Percentiles rank a stretch among this genome's conserved stretches.
phyloP scores from a whole-genome alignment of 345 rosid species.

The Mangifera indica region DNA sequence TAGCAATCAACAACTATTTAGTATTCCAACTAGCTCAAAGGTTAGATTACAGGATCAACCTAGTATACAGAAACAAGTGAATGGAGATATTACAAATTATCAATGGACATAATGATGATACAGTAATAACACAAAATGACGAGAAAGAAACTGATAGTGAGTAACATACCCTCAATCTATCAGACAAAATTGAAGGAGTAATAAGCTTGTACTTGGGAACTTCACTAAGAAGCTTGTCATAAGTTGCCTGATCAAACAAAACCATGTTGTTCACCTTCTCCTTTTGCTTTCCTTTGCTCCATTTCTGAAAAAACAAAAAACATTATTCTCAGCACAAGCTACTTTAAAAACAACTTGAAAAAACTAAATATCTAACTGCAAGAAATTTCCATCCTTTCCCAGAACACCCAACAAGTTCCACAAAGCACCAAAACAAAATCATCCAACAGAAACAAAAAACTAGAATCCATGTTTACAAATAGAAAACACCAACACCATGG shows the following conservation, averaged over 20 bases:
- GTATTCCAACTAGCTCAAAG: too few species aligned
- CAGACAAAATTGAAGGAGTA: conserved; percentile 55
- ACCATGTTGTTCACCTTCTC: conserved; percentile 63
- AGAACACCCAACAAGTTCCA: neutral
- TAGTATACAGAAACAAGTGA: too few species aligned
- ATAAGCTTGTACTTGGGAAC: conserved; percentile 55
- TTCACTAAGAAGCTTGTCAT: conserved; percentile 48
- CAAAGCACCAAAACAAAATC: too few species aligned
- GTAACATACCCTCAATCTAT: conserved; percentile 45
- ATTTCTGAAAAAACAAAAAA: conserved; percentile 33
- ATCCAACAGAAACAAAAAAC: neutral
- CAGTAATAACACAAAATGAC: neutral
- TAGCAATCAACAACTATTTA: neutral
- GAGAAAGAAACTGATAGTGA: neutral
- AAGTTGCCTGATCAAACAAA: conserved; percentile 49
- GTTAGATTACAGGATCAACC: too few species aligned
- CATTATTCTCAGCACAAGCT: neutral
- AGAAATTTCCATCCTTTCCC: neutral
- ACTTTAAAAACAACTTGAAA: neutral
- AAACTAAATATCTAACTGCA: neutral
- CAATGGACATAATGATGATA: too few species aligned
- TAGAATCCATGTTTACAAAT: too few species aligned
- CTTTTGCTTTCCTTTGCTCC: conserved; percentile 69
- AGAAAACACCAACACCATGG: too few species aligned
- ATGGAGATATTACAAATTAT: too few species aligned